Base-by-base conservation (phyloP, 768 basidiomycete genomes). In the Candolleomyces efflorescens region DNA sequence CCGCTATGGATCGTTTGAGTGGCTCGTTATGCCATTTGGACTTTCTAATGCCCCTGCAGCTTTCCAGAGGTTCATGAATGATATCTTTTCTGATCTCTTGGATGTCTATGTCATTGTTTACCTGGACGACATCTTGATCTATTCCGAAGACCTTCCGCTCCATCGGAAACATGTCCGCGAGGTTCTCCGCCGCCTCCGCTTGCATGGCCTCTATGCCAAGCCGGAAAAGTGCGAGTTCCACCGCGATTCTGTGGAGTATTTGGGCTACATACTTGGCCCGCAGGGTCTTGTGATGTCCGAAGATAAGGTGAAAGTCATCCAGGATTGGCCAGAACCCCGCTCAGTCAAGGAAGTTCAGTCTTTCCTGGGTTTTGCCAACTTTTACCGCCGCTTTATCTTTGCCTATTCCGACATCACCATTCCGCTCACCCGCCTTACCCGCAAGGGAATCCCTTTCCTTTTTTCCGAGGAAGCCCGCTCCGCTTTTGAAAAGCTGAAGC, bases 81-180 rank as follows among this genome's bases (percentile, higher is more conserved):
- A 71, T 41, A 65, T 73, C 18, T 65, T 78, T 9, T 52, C 59
- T 5, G 70, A 74, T 52, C 52, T 72, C 5, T 59, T 76, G 11
- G 71, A 74, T 50, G 50, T 67, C 11, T 69, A 13, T 18, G 36
- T 54, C 24, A 65, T 73, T 11, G 65, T 76, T 43, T 78, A 77
- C 59, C 52, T 76, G 3, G 70, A 76, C 49, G 68, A 76, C 59
- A 73, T 77, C 54, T 65, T 77, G 18, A 70, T 77, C 24, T 78
- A 69, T 59, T 75, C 75, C 41, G 41, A 63, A 2, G 56, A 60
- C 15, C 53, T 39, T 12, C 54, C 60, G 2, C 55, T 70, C 22
- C 74, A 76, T 52, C 41, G 55, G 11, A 48, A 60, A 23, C 68
- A 71, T 49, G 65, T 75, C 44, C 51, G 53, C 11, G 46, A 66